These are phyloP conservation scores for Chaetomiaceae sp. DNA, from an alignment of 2,329 filamentous ascomycete genomes.

Conservation along the genomic window DNA sequence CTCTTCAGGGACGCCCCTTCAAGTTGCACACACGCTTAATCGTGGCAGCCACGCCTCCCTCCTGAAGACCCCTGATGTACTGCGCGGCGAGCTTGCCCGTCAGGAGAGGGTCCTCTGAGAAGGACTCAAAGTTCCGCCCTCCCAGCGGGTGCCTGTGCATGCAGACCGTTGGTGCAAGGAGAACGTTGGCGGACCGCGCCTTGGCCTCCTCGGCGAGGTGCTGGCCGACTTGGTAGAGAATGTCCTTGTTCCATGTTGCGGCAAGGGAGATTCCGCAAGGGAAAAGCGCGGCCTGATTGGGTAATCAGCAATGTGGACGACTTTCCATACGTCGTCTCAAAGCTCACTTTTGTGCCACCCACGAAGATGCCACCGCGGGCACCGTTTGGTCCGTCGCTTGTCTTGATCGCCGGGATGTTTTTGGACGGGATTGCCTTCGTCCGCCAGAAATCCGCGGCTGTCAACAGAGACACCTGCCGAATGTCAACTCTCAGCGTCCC, in stretches of 20 bases:
- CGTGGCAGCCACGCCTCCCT: slow-evolving; percentile 68
- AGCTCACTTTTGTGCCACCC: slow-evolving; percentile 56
- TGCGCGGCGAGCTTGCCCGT: slow-evolving; percentile 69
- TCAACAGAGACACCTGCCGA: slow-evolving; percentile 52
- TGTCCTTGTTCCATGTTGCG: slow-evolving; percentile 70
- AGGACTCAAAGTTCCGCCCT: slow-evolving; percentile 84
- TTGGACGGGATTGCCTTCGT: slow-evolving; percentile 60
- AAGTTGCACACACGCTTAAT: slow-evolving; percentile 61
- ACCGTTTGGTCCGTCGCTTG: slow-evolving; percentile 67
- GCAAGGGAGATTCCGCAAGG: slow-evolving; percentile 76
- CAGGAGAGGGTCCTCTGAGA: slow-evolving; percentile 75
- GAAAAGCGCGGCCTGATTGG: slow-evolving; percentile 63
- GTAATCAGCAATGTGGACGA: slow-evolving; percentile 8
- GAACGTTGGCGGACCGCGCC: slow-evolving; percentile 67
- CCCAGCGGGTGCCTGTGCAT: slow-evolving; percentile 78
- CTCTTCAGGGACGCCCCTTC: too few relatives aligned
- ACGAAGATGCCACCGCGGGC: slow-evolving; percentile 66
- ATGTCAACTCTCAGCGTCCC: slow-evolving; percentile 7
- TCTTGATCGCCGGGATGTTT: slow-evolving; percentile 60
- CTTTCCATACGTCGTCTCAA: not conserved
- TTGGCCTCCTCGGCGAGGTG: slow-evolving; percentile 68
- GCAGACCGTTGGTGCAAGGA: slow-evolving; percentile 74
- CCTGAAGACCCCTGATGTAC: slow-evolving; percentile 69
- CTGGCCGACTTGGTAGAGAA: slow-evolving; percentile 65
- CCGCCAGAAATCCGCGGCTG: slow-evolving; percentile 66